A percentile compares a stretch with the other conserved stretches of the same genome.
phyloP scores from a whole-genome alignment of 441 rosid species.

The Capsella rubella region DNA sequence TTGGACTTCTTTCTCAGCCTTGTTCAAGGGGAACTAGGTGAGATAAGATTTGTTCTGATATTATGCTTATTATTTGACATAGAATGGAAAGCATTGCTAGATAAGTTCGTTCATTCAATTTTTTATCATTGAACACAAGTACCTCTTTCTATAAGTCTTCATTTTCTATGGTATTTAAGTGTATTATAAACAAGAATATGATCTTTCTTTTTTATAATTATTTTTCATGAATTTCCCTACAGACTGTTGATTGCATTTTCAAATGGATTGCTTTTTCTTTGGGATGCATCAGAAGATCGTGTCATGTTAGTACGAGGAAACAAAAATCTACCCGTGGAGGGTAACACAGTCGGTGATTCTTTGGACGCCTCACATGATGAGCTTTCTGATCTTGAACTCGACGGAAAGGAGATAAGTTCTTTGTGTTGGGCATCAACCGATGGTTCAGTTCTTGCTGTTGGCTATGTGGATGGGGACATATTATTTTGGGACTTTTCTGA shows the following conservation, averaged over 20 bases:
- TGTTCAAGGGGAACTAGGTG: conserved; percentile 61
- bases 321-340: conserved; percentile 60
- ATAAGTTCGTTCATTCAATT: background rate
- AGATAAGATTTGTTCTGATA: conserved; percentile 20
- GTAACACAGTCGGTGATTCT: conserved; percentile 45
- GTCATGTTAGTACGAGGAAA: conserved; percentile 56
- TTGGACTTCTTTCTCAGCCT: conserved; percentile 72
- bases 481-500: conserved; percentile 61
- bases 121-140: background rate
- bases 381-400: conserved; percentile 53
- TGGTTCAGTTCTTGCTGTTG: conserved; percentile 74
- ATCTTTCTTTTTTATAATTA: conserved; percentile 23
- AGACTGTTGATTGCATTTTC: conserved; percentile 73
- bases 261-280: conserved; percentile 66
- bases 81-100: conserved; percentile 17
- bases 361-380: conserved; percentile 45
- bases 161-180: conserved; percentile 23
- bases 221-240: conserved; percentile 43
- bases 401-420: conserved; percentile 70
- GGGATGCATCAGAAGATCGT: conserved; percentile 71
- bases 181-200: background rate
- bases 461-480: conserved; percentile 77
- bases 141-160: background rate
- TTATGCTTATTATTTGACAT: conserved; percentile 19
- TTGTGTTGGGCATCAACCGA: conserved; percentile 75